These are phyloP conservation scores for Polytolypa hystricis DNA, from an alignment of 2,329 filamentous ascomycete genomes.

Conservation along the genomic window DNA sequence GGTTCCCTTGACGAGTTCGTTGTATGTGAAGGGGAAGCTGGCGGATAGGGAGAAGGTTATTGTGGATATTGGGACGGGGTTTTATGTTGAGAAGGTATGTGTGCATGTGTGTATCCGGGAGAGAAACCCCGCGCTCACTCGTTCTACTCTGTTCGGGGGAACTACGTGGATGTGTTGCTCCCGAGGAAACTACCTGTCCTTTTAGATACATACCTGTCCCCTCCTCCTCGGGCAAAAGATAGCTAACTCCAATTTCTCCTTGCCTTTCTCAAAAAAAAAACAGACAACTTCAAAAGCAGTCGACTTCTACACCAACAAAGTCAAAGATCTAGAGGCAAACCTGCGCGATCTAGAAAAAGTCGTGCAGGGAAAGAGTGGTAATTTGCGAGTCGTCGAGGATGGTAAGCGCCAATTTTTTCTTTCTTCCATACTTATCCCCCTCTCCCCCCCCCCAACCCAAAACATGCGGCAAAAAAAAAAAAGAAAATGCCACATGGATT, in stretches of 20 bases:
- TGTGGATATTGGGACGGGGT: constrained; percentile 88
- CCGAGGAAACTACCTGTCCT: no score
- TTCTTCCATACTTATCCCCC: neutral
- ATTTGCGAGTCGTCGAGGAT: constrained; percentile 79
- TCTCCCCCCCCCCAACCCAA: no score
- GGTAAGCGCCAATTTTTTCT: constrained; percentile 38
- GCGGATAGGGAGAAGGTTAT: constrained; percentile 65
- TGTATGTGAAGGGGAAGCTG: constrained; percentile 82
- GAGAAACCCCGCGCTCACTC: no score
- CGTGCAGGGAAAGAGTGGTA: constrained; percentile 66
- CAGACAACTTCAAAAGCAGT: constrained; percentile 48
- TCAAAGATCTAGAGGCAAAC: constrained; percentile 54
- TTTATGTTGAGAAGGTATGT: constrained; percentile 79
- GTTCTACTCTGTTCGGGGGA: no score
- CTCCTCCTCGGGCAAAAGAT: no score
- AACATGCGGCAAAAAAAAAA: no score
- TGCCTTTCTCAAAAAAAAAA: neutral
- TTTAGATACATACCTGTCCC: no score
- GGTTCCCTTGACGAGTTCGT: constrained; percentile 86
- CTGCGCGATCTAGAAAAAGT: constrained; percentile 58
- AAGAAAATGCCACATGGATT: no score
- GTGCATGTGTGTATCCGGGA: no score
- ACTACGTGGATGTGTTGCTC: no score
- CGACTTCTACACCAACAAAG: constrained; percentile 57
- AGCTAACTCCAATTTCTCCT: no score